Evolutionary conservation across 176 grass and related monocot species (phyloP).

Genomic region (Eleusine indica): DNA sequence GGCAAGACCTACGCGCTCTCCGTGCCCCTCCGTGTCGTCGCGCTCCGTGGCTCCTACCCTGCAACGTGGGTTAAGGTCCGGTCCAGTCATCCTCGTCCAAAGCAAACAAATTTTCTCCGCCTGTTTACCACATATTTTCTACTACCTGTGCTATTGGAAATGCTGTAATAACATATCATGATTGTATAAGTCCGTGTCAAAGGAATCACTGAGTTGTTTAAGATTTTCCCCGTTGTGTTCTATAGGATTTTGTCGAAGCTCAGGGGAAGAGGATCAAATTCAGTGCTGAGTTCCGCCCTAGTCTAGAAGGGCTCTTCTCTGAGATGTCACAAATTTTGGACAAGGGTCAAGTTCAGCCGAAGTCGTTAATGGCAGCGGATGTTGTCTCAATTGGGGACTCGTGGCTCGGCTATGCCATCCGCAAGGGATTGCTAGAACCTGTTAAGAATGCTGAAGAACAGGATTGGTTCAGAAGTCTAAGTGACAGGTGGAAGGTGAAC

Average conservation of each 20-base stretch:
- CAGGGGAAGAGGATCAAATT: constrained; percentile 89
- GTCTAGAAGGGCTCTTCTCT: constrained; percentile 60
- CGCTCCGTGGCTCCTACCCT: constrained; percentile 82
- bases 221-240: background rate
- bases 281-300: constrained; percentile 52
- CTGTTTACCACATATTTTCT: background rate
- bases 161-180: background rate
- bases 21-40: constrained; percentile 76
- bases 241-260: constrained; percentile 76
- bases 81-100: background rate
- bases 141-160: background rate
- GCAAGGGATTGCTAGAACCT: constrained; percentile 71
- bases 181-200: background rate
- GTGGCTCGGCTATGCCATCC: constrained; percentile 76
- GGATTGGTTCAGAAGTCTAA: constrained; percentile 73
- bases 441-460: constrained; percentile 68
- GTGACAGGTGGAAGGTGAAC: constrained; percentile 90
- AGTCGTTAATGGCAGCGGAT: constrained; percentile 79
- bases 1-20: constrained; percentile 80
- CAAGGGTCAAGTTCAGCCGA: constrained; percentile 63
- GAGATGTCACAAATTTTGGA: constrained; percentile 69
- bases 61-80: constrained; percentile 89
- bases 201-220: constrained; percentile 16
- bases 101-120: background rate
- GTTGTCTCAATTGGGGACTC: constrained; percentile 80